Base-by-base conservation (phyloP, 2,329 filamentous ascomycete species). In the Ceratocystis ficicola region DNA sequence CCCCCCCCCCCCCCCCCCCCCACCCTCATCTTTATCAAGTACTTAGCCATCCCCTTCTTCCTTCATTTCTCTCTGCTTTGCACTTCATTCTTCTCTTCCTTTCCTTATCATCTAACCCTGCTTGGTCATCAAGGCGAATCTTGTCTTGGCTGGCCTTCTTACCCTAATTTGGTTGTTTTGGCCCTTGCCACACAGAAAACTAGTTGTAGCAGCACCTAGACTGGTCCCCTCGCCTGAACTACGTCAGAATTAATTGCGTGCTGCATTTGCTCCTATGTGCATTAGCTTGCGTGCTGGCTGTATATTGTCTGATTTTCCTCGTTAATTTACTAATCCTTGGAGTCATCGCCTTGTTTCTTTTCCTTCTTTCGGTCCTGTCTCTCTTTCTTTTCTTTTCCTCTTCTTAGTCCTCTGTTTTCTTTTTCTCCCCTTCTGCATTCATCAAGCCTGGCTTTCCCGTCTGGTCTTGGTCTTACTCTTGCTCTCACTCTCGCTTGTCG, bases 1-100 rank as follows among this genome's bases (percentile, higher is more conserved):
- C n/a, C n/a, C n/a, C n/a, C n/a, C n/a, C n/a, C n/a, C n/a, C 3
- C 12, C 20, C 5, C 32, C 10, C 30, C 22, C 5, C 22, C 17
- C 44, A 41, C 30, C 32, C 36, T 15, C 36, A 15, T 41, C 36
- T 41, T 41, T 15, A 41, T 41, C 36, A 41, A 41, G 36, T 41
- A 62, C 48, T 25, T 52, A 22, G 48, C 10, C 48, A 22, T 57
- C 44, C 44, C 52, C 8, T 60, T 63, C 63, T 59, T 62, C 25
- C 48, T 44, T 64, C 12, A 63, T 32, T 30, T 52, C n/a, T 52
- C 41, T 36, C 22, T 25, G n/a, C 15, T 61, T 46, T 55, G 60
- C 65, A 61, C 63, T 62, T 66, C 20, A 57, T 44, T 64, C 46
- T 67, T 66, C 50, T 46, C 50, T 44, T 67, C 61, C 64, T 60